Evolutionary conservation across 2,329 filamentous ascomycete genomes (phyloP).

Genomic region (Penicillium glabrum): DNA sequence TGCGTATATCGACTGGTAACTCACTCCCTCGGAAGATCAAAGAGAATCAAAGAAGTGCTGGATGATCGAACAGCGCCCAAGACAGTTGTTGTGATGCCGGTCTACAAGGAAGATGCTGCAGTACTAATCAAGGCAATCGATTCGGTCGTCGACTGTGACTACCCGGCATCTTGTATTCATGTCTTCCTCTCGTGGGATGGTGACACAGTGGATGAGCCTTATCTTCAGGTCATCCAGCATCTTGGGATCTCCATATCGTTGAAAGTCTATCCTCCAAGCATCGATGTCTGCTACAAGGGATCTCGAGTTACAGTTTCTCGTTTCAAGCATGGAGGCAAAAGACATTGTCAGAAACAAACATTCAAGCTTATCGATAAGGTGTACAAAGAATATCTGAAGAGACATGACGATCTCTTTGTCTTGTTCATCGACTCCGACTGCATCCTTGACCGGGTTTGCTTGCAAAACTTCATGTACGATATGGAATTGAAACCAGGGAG

Average conservation of each 20-base stretch:
- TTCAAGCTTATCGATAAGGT: conserved; percentile 93
- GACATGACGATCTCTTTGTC: conserved; percentile 90
- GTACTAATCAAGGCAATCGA: conserved; percentile 82
- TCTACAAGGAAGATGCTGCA: conserved; percentile 87
- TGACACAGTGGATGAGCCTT: conserved; percentile 83
- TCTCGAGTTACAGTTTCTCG: conserved; percentile 87
- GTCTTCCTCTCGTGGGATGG: conserved; percentile 96
- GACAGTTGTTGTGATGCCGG: conserved; percentile 94
- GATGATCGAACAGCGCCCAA: conserved; percentile 87
- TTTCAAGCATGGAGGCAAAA: conserved; percentile 90
- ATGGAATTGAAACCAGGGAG: conserved; percentile 97
- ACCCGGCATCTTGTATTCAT: conserved; percentile 87
- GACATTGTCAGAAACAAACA: conserved; percentile 89
- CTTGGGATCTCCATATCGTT: conserved; percentile 74
- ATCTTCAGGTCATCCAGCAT: conserved; percentile 79
- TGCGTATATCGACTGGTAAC: conserved; percentile 91
- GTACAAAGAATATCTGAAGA: conserved; percentile 80
- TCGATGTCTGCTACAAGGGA: conserved; percentile 81
- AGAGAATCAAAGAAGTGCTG: conserved; percentile 78
- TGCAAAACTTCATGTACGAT: conserved; percentile 98
- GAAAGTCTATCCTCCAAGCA: conserved; percentile 80
- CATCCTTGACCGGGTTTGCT: conserved; percentile 83
- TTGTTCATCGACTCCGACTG: conserved; percentile 98
- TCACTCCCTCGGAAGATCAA: conserved; percentile 77
- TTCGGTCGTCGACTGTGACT: conserved; percentile 91